Conservation (phyloP, 106 monocot genomes). For the Posidonia australis region DNA sequence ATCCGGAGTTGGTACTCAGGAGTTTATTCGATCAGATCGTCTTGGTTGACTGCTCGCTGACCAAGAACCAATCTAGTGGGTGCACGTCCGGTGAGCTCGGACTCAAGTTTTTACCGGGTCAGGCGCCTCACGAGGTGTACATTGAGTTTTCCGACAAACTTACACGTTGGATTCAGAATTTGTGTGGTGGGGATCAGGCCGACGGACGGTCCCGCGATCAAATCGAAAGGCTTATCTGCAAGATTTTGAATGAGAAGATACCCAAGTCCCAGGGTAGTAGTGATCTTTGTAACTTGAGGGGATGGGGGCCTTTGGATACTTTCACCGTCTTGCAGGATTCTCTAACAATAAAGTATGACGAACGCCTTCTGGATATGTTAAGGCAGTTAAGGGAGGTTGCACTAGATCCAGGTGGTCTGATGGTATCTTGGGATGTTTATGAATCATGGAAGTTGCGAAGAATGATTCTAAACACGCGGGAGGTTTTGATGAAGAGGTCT, state of each 20-base stretch:
- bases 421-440: too few species aligned
- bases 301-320: not conserved
- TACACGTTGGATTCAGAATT: slow-evolving; percentile 2
- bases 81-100: not conserved
- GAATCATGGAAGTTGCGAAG: not conserved
- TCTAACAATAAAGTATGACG: not conserved
- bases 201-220: not conserved
- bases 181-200: not conserved
- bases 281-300: slow-evolving; percentile 6
- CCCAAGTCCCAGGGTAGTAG: not conserved
- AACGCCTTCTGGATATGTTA: not conserved
- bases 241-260: slow-evolving; percentile 9
- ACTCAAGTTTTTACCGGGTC: slow-evolving; percentile 2
- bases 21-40: slow-evolving; percentile 7
- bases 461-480: not conserved
- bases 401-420: slow-evolving; percentile 2
- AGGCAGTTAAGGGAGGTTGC: not conserved
- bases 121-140: not conserved
- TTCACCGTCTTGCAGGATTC: not conserved
- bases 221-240: slow-evolving; percentile 5
- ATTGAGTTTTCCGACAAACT: slow-evolving; percentile 10
- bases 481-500: not conserved
- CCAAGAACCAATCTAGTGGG: not conserved
- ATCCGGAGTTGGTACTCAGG: slow-evolving; percentile 2
- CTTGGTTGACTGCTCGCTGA: not conserved